phyloP scores from a whole-genome alignment of 139 green algal species.

The Edaphochlamys debaryana region DNA sequence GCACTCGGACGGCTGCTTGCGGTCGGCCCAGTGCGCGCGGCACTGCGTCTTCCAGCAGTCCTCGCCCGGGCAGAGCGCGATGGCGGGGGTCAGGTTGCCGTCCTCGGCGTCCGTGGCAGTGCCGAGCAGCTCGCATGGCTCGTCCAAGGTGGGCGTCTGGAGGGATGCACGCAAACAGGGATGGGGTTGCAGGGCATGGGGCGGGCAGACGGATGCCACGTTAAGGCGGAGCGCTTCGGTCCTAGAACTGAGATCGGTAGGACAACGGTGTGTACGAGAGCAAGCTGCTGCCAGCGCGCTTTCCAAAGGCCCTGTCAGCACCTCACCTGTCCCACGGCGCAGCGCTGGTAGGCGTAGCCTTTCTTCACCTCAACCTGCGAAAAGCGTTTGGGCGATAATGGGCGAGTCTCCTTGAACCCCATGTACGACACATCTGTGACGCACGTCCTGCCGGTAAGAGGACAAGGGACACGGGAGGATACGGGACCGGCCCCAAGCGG shows the following conservation, averaged over 20 bases:
- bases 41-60: slow-evolving; percentile 12
- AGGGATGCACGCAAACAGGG: too few species aligned
- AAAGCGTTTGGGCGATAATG: background rate
- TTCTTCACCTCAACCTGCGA: background rate
- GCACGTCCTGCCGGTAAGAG: too few species aligned
- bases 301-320: too few species aligned
- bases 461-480: background rate
- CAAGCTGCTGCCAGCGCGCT: too few species aligned
- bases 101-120: background rate
- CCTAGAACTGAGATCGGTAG: too few species aligned
- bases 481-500: background rate
- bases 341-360: background rate
- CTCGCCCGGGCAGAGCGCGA: slow-evolving; percentile 1
- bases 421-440: too few species aligned
- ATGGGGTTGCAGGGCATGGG: too few species aligned
- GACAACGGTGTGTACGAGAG: too few species aligned
- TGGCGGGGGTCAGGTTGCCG: background rate
- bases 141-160: background rate
- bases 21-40: slow-evolving; percentile 11
- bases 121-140: slow-evolving; percentile 8
- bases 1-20: slow-evolving; percentile 23
- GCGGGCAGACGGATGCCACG: too few species aligned
- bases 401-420: too few species aligned
- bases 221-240: too few species aligned
- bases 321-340: too few species aligned